Evolutionary conservation across 768 basidiomycete genomes (phyloP), one percentile per base, ranked within the genome.

Genomic region (Suillus variegatus): DNA sequence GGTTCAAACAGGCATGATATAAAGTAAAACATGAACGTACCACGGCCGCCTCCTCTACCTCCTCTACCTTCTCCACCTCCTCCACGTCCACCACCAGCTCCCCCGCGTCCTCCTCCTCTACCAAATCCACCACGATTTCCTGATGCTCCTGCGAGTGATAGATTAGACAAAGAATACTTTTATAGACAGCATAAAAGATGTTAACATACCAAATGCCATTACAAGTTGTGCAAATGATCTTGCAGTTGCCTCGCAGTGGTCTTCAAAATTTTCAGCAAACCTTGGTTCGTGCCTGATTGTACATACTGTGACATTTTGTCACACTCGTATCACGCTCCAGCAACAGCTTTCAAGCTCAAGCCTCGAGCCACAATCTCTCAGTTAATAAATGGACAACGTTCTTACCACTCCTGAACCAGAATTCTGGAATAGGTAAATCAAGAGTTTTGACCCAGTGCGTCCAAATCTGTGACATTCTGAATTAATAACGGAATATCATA

Each of bases 101-200:
- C 44, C 44, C 79, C 73, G 25, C 82, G 70, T 61, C 76, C 69
- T 63, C 74, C 76, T 67, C 81, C 79, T 60, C 83, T 81, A 58
- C 85, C 82, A 78, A 88, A 89, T 70, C 88, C 89, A 41, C 92
- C 92, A 67, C 93, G 88, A 72, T 89, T 88, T 66, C 93, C 93
- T 77, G 90, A 83, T 81, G 72, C 81, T 70, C 86, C 87, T 85
- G 57, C 14, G 38, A 46, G 18, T 35, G 4, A 57, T 10, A 20
- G 16, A 46, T 54, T 18, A 63, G 52, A 14, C 16, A 57, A 40
- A 41, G 41, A 56, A 22, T 43, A 32, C 18, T 49, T 35, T 16
- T 3, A 1, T 35, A 38, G 43, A 51, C 3, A 9, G 6, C 3
- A 22, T 16, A 35, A 38, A 60, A 46, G 25, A 51, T 2, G 13